Evolutionary conservation across 139 green algal genomes (phyloP).

Genomic region (Micromonas pusilla): DNA sequence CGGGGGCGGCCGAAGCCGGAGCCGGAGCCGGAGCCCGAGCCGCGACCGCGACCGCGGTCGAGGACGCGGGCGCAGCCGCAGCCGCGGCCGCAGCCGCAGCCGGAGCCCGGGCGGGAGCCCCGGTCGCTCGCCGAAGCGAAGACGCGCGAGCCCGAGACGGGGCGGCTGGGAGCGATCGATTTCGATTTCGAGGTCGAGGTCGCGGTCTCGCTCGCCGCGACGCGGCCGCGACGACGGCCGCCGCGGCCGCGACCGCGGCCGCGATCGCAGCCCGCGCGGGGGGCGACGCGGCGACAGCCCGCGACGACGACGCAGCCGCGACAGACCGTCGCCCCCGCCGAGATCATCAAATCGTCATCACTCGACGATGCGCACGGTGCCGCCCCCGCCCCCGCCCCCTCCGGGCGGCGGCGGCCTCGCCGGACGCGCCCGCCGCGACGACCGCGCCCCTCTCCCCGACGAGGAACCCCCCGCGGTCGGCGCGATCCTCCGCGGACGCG

Average conservation of each 20-base stretch:
- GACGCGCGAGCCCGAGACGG: too few species aligned
- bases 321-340: too few species aligned
- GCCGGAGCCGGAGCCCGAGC: neutral
- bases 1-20: too few species aligned
- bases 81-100: neutral
- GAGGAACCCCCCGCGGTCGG: conserved; percentile 33
- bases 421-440: too few species aligned
- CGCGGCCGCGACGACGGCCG: neutral
- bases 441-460: too few species aligned
- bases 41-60: neutral
- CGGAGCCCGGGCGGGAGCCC: neutral
- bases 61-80: neutral
- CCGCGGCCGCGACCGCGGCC: neutral
- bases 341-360: too few species aligned
- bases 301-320: neutral
- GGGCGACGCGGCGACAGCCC: neutral
- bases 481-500: conserved; percentile 39
- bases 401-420: too few species aligned
- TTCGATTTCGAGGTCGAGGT: neutral
- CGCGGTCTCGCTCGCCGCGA: neutral
- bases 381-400: too few species aligned
- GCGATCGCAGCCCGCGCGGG: neutral
- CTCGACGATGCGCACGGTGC: too few species aligned
- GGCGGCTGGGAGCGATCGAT: neutral
- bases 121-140: too few species aligned